phyloP scores from a whole-genome alignment of 306 rosid genomes.

The Cucurbita moschata region DNA sequence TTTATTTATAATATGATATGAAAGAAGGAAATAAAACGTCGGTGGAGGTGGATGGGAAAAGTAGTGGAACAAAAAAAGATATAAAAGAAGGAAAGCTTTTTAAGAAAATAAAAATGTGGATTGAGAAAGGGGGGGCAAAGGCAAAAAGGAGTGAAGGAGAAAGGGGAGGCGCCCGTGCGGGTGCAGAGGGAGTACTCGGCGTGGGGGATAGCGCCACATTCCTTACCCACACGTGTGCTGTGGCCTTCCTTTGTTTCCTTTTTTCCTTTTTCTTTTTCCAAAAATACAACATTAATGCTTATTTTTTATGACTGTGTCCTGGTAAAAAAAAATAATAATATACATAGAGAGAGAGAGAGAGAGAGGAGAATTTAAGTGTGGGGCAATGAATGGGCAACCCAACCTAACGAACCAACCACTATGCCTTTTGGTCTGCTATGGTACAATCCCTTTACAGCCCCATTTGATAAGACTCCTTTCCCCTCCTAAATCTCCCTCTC shows the following conservation, averaged over 20 bases:
- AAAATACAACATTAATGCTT: no score
- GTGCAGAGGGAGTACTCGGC: not conserved
- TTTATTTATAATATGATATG: no score
- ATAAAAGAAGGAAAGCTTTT: not conserved
- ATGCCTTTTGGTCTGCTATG: constrained; percentile 1
- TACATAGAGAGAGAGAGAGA: not conserved
- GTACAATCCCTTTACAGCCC: constrained; percentile 9
- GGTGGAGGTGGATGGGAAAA: no score
- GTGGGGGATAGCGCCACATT: constrained; percentile 1
- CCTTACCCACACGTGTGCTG: not conserved
- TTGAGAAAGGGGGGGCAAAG: not conserved
- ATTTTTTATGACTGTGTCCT: not conserved
- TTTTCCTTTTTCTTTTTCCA: not conserved
- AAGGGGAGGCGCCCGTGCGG: constrained; percentile 4
- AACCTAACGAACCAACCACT: constrained; percentile 5
- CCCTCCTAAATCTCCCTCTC: not conserved
- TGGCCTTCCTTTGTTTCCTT: not conserved
- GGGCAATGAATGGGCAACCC: not conserved
- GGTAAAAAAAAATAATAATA: not conserved
- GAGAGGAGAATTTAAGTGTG: not conserved
- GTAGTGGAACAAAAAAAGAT: not conserved
- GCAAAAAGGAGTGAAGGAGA: not conserved
- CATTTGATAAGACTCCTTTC: not conserved
- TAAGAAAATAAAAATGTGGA: not conserved
- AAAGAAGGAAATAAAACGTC: no score